A percentile compares a stretch with the other conserved stretches of the same genome.
Evolutionary conservation across 2,329 filamentous ascomycete genomes (phyloP).

Genomic region (Orbilia brochopaga): DNA sequence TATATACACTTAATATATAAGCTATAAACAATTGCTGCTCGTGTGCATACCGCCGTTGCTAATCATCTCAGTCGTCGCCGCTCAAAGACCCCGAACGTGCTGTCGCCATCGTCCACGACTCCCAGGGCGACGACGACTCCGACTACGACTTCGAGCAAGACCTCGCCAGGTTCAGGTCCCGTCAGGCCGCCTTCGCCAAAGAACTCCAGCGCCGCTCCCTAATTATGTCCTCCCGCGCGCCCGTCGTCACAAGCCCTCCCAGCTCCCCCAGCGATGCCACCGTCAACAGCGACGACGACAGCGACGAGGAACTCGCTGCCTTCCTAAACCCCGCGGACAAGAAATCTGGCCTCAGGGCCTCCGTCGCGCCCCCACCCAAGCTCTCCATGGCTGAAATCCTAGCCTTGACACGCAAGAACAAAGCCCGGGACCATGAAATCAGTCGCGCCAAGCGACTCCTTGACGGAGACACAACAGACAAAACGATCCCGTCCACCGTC

Average conservation of each 20-base stretch:
- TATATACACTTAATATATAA: too few relatives aligned
- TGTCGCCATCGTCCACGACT: constrained; percentile 32
- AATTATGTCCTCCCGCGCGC: not conserved
- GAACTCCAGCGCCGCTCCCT: constrained; percentile 21
- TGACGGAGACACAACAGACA: not conserved
- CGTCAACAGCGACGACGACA: not conserved
- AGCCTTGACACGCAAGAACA: constrained; percentile 20
- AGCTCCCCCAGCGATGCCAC: not conserved
- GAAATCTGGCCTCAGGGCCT: not conserved
- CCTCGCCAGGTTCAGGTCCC: constrained; percentile 15
- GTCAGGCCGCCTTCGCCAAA: constrained; percentile 5
- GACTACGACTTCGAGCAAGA: constrained; percentile 43
- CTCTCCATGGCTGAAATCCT: constrained; percentile 39
- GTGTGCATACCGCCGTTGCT: too few relatives aligned
- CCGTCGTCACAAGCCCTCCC: not conserved
- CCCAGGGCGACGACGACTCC: constrained; percentile 34
- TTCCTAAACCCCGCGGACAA: constrained; percentile 15
- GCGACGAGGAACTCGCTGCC: constrained; percentile 26
- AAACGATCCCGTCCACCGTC: not conserved
- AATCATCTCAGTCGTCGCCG: not conserved
- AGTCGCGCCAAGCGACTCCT: constrained; percentile 25
- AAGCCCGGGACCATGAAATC: constrained; percentile 33
- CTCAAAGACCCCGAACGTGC: too few relatives aligned
- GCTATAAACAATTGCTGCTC: too few relatives aligned
- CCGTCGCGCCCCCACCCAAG: constrained; percentile 5